A percentile compares a stretch with the other conserved stretches of the same genome.
phyloP scores from a whole-genome alignment of 805 yeast genomes.

The Kuraishia ogatae region DNA sequence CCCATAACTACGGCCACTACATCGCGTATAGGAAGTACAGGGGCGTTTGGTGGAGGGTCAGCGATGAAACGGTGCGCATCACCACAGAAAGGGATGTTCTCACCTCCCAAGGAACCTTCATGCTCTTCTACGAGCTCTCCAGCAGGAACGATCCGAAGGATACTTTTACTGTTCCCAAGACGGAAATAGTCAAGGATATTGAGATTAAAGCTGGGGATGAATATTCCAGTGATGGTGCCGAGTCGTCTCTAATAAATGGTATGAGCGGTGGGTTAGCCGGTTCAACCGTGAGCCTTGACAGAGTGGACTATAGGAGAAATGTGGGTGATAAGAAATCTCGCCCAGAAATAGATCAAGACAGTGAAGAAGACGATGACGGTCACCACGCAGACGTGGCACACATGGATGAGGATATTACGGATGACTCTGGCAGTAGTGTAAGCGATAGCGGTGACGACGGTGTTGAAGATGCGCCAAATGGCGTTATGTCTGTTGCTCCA shows the following conservation, averaged over 20 bases:
- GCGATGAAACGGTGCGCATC: slow-evolving; percentile 81
- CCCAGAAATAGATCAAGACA: neutral
- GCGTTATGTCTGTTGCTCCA: slow-evolving; percentile 5
- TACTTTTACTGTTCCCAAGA: slow-evolving; percentile 21
- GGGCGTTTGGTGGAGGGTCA: slow-evolving; percentile 92
- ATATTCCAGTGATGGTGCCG: slow-evolving; percentile 18
- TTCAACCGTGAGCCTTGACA: neutral
- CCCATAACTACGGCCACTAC: slow-evolving; percentile 97
- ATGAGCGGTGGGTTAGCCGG: neutral
- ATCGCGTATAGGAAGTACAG: slow-evolving; percentile 76
- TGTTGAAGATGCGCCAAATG: slow-evolving; percentile 25
- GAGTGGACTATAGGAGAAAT: too few species aligned
- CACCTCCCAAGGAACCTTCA: slow-evolving; percentile 78
- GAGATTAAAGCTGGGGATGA: slow-evolving; percentile 4
- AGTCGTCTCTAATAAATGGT: neutral
- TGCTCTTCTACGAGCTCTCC: slow-evolving; percentile 75
- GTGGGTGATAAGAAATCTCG: neutral
- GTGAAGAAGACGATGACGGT: slow-evolving; percentile 24
- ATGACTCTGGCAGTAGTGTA: neutral
- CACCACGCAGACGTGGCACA: slow-evolving; percentile 15
- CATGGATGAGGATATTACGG: neutral
- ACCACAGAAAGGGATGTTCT: slow-evolving; percentile 77
- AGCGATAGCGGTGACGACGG: slow-evolving; percentile 1
- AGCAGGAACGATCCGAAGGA: slow-evolving; percentile 14
- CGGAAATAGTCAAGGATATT: slow-evolving; percentile 18